Base-by-base conservation (phyloP, 78 protist genomes). In the Dictyostelium firmibasis region DNA sequence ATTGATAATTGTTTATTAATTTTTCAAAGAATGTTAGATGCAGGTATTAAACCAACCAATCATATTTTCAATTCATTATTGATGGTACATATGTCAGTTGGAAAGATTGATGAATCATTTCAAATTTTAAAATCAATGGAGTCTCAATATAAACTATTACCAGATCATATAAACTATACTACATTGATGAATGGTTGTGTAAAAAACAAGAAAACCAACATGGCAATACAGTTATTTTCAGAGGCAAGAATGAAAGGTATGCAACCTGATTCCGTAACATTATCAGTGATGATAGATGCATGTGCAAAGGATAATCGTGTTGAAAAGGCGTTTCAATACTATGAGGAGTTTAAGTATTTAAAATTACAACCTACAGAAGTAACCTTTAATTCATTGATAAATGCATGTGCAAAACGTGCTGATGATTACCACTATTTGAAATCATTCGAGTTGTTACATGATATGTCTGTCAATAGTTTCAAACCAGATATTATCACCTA, bases 141-240 rank as follows among this genome's bases (percentile, higher is more conserved):
- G 35, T 5, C 67, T 0, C 57, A 35, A 29, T 89, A 89, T 69
- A 5, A 25, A 7, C 25, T 89, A 27, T 50, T 81, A 23, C 87
- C 94, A 38, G 94, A 89, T 81, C 94, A 89, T 81, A 72, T 89
- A 16, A 89, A 89, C 27, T 89, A 81, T 29, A 81, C 94, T 33
- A 69, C 94, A 11, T 2, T 89, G 29, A 33, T 89, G 0, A 31
- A 89, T 70, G 94, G 94, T n/a, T 47, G 20, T 4, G 60, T 81
- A 8, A 69, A 13, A 20, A 89, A 89, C 31, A 36, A 53, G 10
- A 16, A 67, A 35, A 23, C 69, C 9, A 47, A 43, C 4, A 79
- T 33, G 8, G 94, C 87, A 27, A 43, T 81, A 27, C 79, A 78
- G 35, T 16, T 89, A 13, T 89, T 81, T 43, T 81, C 88, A 20